Evolutionary conservation across 2,329 filamentous ascomycete species (phyloP), one percentile per base, ranked within the genome.

Genomic region (Microdochium nivale): DNA sequence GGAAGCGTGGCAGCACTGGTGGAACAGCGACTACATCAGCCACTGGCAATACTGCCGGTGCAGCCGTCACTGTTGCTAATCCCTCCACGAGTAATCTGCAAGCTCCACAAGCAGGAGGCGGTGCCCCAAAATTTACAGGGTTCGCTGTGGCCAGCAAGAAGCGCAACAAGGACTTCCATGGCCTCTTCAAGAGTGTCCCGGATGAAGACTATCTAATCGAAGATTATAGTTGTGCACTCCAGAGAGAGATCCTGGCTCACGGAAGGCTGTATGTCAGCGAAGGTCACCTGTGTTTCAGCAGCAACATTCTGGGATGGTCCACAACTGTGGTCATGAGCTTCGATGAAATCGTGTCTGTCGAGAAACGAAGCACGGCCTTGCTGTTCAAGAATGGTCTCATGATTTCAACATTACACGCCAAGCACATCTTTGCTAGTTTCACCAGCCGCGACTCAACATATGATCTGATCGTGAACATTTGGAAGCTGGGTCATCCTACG

Each of bases 131-230:
- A 56, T 76, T 95, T 56, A 96, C 92, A 3, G 94, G 94, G 0
- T 99, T 99, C 66, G 92, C 94, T 49, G 90, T 97, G 57, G 94
- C 94, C 48, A 95, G 88, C 66, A 95, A 95, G 67, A 96, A 94
- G 72, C 83, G 95, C 52, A 99, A 99, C 69, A 83, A 90, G 48
- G 94, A 97, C 64, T 99, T 97, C 62, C 94, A 99, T 67, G 81
- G 80, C 53, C 73, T 96, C 2, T 99, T 99, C 75, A 88, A 94
- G 69, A 97, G 91, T 65, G 94, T 99, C 1, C 94, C 95, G 1
- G 92, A 97, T 58, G 94, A 99, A 62, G 94, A 99, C 67, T 96
- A 96, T 64, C 78, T 99, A 25, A 97, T 99, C 58, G 94, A 99
- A 65, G 94, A 99, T 67, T 99, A 97, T 68, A 96, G 94, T 67